Base-by-base conservation (phyloP, 495 filamentous ascomycete genomes). In the Tuber melanosporum region DNA sequence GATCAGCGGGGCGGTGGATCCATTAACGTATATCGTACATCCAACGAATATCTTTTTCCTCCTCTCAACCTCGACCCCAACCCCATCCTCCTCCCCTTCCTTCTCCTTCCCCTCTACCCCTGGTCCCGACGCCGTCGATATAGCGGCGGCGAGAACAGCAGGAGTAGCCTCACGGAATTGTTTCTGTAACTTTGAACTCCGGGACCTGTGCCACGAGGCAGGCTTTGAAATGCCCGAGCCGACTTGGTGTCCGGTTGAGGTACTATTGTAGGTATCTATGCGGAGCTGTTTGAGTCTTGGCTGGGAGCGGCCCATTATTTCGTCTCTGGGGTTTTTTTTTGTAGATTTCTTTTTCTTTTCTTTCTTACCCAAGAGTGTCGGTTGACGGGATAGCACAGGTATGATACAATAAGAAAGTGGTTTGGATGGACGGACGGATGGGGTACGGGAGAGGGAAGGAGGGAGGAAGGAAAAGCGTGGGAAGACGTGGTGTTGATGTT, bases 1-100 rank as follows among this genome's bases (percentile, higher is more conserved):
- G 70, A 99, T 88, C 20, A 88, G 81, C 9, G 95, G 93, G 73
- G 90, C 86, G 1, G 93, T 97, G 73, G 92, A 92, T 73, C 94
- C 95, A 85, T 97, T 97, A 85, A 98, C 88, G 85, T 95, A 95
- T 83, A 98, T 87, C 39, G 41, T 83, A 52, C 82, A 83, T 15
- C 72, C 73, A 20, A 70, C 20, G 47, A 83, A 83, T 42, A 83
- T 74, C 39, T 15, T 36, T 47, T 69, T 52, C 26, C 45, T 46
- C 41, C 17, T 4, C 71, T 32, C 36, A 41, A 15, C 44, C 26
- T 7, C 71, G 3, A n/a, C 15, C 17, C 36, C 71, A 46, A 15
- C 71, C 15, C 9, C 70, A 6, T 5, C 70, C 9, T 26, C 70
- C 7, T 15, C 12, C 71, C 7, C 71, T 14, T 45, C 39, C 71